Evolutionary conservation across 768 basidiomycete species (phyloP), one percentile per base, ranked within the genome.

Genomic region (Nidularia pulvinata): DNA sequence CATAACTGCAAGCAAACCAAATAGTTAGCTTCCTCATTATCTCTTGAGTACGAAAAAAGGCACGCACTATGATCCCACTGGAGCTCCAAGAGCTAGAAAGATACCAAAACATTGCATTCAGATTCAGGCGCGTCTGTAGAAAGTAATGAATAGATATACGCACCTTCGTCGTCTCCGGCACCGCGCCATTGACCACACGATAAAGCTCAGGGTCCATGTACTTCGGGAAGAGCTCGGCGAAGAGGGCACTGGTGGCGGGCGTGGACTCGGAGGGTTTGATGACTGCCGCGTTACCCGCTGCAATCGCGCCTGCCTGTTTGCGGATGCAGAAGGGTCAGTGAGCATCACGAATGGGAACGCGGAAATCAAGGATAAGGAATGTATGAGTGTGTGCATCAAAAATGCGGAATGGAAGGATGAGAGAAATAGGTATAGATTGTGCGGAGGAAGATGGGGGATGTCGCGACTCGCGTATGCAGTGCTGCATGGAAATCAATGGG

Each of bases 251-350:
- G 3, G 75, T 70, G 1, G 80, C 77, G 0, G 86, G 82, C 0
- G 81, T 71, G 2, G 82, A 69, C 61, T 95, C 93, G 1, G 93
- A 88, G 0, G 90, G 89, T 65, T 95, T 95, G 49, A 93, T 46
- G 4, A 88, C 69, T 3, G 81, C 82, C 0, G 88, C 75, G 59
- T 86, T 86, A 5, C 93, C 93, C 2, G 91, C 89, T 0, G 91
- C 86, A 37, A 95, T 80, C 1, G 93, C 93, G 6, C 86, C 86
- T 45, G 78, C 77, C 72, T n/a, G n/a, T n/a, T n/a, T n/a, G n/a
- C n/a, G n/a, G n/a, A n/a, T n/a, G n/a, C n/a, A n/a, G n/a, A n/a
- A n/a, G n/a, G n/a, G n/a, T n/a, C n/a, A n/a, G n/a, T n/a, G n/a
- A n/a, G n/a, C n/a, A n/a, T n/a, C n/a, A n/a, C n/a, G n/a, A n/a